Evolutionary conservation across 1,284 basidiomycete genomes (phyloP), one percentile per base, ranked within the genome.

Genomic region (Mycena sp.): DNA sequence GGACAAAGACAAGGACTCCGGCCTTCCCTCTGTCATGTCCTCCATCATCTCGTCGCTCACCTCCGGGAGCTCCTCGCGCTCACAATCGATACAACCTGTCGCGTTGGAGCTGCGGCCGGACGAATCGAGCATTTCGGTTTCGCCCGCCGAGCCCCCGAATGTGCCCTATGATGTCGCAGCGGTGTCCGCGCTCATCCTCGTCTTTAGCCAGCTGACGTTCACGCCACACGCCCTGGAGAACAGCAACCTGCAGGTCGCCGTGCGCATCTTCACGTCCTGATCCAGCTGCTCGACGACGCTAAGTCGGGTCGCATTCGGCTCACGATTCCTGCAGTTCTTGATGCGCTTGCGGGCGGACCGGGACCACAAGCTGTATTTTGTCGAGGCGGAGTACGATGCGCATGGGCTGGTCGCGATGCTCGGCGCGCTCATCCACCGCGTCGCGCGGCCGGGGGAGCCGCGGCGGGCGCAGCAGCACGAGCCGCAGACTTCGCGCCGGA

Each of bases 341-440:
- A 88, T 96, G 80, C 90, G 95, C 12, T 81, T 99, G 23, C 86
- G 98, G 51, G 95, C 94, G 1, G 96, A 98, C 74, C 88, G 94
- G 3, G 92, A 96, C 71, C 98, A 99, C 74, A 85, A 91, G 16
- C 76, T 99, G 40, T 98, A 92, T 75, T 90, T 93, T 53, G 80
- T 80, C 10, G 76, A 81, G 52, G 69, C 73, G 17, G 78, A n/a
- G n/a, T n/a, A 83, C 63, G 89, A 91, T 66, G 77, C 79, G 6
- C 82, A 90, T 58, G 84, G 85, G 6, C 81, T 86, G 46, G 79
- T 85, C 25, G 65, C 72, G 1, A 77, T 80, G 58, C 81, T 93
- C 6, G 86, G 86, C 7, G 77, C 80, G 2, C 76, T 90, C 26
- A 85, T 92, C 41, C 78, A 81, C 25, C 82, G 88, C 29, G 77